Base-by-base conservation (phyloP, 2,329 filamentous ascomycete species). In the Sporothrix variecibatus region DNA sequence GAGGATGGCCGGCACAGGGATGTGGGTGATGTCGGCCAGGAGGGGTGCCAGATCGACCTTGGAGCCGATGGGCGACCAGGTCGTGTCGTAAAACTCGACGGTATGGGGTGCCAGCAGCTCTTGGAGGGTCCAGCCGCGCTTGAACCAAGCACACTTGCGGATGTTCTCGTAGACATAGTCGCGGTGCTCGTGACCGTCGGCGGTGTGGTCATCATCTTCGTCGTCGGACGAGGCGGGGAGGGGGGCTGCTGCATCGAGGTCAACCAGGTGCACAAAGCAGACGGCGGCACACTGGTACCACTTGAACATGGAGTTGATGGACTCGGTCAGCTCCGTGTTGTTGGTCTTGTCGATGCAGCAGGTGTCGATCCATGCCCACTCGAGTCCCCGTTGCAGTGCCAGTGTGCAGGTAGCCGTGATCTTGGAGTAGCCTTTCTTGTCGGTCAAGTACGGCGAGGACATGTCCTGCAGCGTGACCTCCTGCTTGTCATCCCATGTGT, bases 261-360 rank as follows among this genome's bases (percentile, higher is more conserved):
- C 75, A 2, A 31, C 51, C 0, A 77, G 68, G 28, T 75, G 62
- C 1, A 74, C 75, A 15, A 70, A 73, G 67, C 75, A 77, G 15
- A 77, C 73, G 0, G 56, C 28, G 1, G 76, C 74, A 1, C 71
- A 40, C 43, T 74, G 49, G 72, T 77, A 77, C 76, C 76, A 77
- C 7, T 56, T 67, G 65, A 74, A 77, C 76, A 77, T 77, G 69
- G 69, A 73, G 64, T 77, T 76, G 75, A 77, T 77, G 7, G 75
- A 68, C 73, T 76, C 75, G 4, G 76, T 74, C 4, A 76, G 71
- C 65, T 77, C 76, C 3, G 75, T 74, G 46, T 60, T 73, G 75
- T 74, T 76, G 26, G 74, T 70, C 72, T 77, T 77, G 72, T 77
- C 74, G 69, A 77, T 77, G 70, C 76, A 76, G 73, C 75, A 77